Base-by-base conservation (phyloP, 1,284 basidiomycete species). In the Microbotryomycetes sp. region DNA sequence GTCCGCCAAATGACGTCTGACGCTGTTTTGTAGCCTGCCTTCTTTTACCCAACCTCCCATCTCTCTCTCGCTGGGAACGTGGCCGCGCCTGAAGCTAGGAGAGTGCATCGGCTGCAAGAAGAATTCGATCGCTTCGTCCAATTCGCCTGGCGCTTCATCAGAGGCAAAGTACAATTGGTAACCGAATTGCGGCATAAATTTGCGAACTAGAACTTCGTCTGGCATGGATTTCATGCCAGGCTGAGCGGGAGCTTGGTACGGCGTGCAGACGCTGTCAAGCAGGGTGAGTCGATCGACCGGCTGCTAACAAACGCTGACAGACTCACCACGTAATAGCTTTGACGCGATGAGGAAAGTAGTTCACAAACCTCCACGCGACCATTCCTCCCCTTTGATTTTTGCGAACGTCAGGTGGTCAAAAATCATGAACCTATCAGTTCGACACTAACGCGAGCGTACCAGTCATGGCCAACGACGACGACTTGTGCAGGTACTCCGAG, bases 401-500 rank as follows among this genome's bases (percentile, higher is more conserved):
- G 30, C 3, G 21, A 3, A 23, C n/a, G n/a, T 47, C 30, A 48
- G 16, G 13, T 56, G 3, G 11, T 3, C 11, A 15, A 45, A 35
- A 45, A 2, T 26, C 45, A 28, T 9, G 6, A 16, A 4, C 3
- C 2, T 24, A 16, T 11, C 16, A 5, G 24, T 28, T 5, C 29
- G 53, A 24, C 11, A 47, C 6, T 7, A 45, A 47, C n/a, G 21
- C 26, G 13, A 23, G 16, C 65, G 28, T 28, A 63, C 68, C 70
- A 71, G 57, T 71, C 68, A 51, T 71, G 70, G 2, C 70, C 70
- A 16, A 70, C 54, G 0, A 71, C 57, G 23, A 67, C 45, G 6
- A 71, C 62, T 41, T 62, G 58, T 1, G 57, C 57, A 0, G n/a
- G 18, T 15, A 57, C 61, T 1, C 57, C 61, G 21, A 62, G 31